phyloP scores from a whole-genome alignment of 2,329 filamentous ascomycete species.

The Helotiales sp. region DNA sequence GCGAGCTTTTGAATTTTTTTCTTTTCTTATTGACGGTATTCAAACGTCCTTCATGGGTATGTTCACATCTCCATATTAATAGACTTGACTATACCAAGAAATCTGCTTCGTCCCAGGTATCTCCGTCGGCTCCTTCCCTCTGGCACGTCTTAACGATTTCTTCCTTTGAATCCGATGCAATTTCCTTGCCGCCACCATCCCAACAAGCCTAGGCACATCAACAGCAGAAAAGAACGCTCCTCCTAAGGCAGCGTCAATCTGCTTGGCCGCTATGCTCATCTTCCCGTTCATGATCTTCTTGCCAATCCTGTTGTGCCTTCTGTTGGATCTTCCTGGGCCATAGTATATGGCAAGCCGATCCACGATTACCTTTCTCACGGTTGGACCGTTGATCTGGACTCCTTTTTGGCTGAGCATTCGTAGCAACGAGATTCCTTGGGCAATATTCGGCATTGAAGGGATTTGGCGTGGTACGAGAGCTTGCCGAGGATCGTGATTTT shows the following conservation, averaged over 20 bases:
- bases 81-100: not conserved
- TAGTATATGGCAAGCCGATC: slow-evolving; percentile 30
- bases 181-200: not conserved
- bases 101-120: not conserved
- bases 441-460: slow-evolving; percentile 7
- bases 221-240: slow-evolving; percentile 9
- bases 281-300: slow-evolving; percentile 16
- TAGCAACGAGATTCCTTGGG: slow-evolving; percentile 30
- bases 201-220: not conserved
- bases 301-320: slow-evolving; percentile 21
- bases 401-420: slow-evolving; percentile 21
- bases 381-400: slow-evolving; percentile 18
- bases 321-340: slow-evolving; percentile 25
- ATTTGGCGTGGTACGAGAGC: not conserved
- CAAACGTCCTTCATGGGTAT: not conserved
- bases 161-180: not conserved
- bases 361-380: slow-evolving; percentile 25
- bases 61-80: not conserved
- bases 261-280: slow-evolving; percentile 4
- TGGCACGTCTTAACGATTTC: not conserved
- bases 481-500: not conserved
- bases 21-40: not conserved
- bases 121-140: not conserved
- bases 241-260: slow-evolving; percentile 28
- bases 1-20: not conserved